Conservation (phyloP, 805 yeast genomes). For the Monosporozyma siamensis region DNA sequence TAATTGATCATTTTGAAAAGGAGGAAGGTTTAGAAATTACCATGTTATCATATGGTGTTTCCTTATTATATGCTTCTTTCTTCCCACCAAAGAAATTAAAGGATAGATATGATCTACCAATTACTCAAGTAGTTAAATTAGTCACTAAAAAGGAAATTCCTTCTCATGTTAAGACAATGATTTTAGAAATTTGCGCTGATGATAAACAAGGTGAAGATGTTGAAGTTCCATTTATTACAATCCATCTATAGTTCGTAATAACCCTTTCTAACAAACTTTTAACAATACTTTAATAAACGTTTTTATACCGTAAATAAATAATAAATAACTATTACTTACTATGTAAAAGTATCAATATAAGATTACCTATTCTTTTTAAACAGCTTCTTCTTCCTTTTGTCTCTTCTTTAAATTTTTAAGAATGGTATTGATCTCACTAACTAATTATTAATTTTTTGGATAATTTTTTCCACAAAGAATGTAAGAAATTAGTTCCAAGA, state of each 20-base stretch:
- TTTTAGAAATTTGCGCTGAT: slow-evolving; percentile 86
- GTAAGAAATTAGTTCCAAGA: too few species aligned
- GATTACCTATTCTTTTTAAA: not conserved
- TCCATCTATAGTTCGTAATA: slow-evolving; percentile 48
- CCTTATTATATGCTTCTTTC: slow-evolving; percentile 85
- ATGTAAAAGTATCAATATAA: not conserved
- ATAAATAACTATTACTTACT: not conserved
- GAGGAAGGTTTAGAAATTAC: slow-evolving; percentile 80
- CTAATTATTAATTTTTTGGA: too few species aligned
- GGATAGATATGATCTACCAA: slow-evolving; percentile 58
- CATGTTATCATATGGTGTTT: slow-evolving; percentile 87
- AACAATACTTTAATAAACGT: not conserved
- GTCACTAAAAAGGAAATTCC: slow-evolving; percentile 80
- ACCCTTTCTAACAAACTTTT: not conserved
- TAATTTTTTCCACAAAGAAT: too few species aligned
- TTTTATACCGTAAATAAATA: not conserved
- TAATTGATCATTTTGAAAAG: slow-evolving; percentile 65
- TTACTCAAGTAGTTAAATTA: slow-evolving; percentile 70
- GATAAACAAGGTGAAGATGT: slow-evolving; percentile 91
- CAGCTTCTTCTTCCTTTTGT: too few species aligned
- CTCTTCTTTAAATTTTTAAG: too few species aligned
- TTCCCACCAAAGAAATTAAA: slow-evolving; percentile 84
- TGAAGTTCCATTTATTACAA: slow-evolving; percentile 80
- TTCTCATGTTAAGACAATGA: slow-evolving; percentile 61
- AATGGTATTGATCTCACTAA: too few species aligned